Conservation (phyloP, 768 basidiomycete species). For the Pulveroboletus sp. region DNA sequence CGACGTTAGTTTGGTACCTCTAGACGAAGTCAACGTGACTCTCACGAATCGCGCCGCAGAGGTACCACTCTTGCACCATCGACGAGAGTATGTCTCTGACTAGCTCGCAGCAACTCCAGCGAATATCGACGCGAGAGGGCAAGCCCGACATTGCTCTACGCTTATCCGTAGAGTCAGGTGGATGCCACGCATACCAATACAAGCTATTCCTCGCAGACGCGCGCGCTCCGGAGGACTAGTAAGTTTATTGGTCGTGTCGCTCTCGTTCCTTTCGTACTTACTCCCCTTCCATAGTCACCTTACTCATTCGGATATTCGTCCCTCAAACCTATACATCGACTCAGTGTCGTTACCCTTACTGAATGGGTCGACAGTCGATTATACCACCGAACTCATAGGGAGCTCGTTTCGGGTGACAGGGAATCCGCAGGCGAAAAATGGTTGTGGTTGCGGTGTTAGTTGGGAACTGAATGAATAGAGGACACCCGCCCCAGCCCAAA, state of each 20-base stretch:
- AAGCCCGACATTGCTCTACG: constrained; percentile 66
- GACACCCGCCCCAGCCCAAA: no score
- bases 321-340: constrained; percentile 80
- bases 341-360: constrained; percentile 78
- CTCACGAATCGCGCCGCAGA: constrained; percentile 76
- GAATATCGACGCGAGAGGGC: constrained; percentile 58
- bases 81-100: background rate
- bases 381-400: constrained; percentile 91
- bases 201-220: constrained; percentile 76
- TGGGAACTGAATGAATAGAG: constrained; percentile 54
- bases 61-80: constrained; percentile 36
- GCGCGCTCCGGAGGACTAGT: constrained; percentile 80
- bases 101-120: constrained; percentile 64
- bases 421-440: constrained; percentile 90
- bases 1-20: constrained; percentile 55
- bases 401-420: constrained; percentile 78
- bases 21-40: constrained; percentile 49
- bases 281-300: constrained; percentile 51
- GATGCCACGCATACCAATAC: constrained; percentile 97
- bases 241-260: constrained; percentile 30
- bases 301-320: constrained; percentile 63
- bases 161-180: constrained; percentile 87
- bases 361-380: constrained; percentile 87
- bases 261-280: no score
- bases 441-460: constrained; percentile 94